These are phyloP conservation scores for Globisporangium carolinianum DNA, from an alignment of 352 stramenopile species.

Conservation along the genomic window DNA sequence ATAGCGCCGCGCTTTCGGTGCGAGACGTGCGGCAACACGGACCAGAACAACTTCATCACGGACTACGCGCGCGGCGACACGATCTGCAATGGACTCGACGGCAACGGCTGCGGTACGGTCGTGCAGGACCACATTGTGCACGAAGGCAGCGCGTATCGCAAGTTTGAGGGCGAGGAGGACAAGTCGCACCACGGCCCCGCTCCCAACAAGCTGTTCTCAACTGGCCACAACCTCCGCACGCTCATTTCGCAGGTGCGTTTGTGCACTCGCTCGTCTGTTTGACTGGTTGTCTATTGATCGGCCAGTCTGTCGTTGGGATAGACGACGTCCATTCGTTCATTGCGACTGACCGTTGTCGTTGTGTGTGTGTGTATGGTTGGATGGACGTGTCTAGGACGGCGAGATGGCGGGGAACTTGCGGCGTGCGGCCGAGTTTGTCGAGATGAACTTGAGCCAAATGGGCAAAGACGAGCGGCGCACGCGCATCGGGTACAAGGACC, in stretches of 20 bases:
- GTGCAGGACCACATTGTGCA: conserved; percentile 94
- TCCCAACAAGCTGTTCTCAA: conserved; percentile 93
- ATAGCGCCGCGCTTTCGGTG: conserved; percentile 74
- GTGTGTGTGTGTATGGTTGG: too few relatives aligned
- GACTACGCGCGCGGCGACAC: conserved; percentile 85
- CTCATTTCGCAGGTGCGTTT: conserved; percentile 83
- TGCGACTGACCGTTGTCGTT: not conserved
- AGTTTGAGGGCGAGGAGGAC: conserved; percentile 97
- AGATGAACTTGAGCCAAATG: conserved; percentile 96
- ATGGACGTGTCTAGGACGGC: conserved; percentile 40
- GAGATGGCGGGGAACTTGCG: conserved; percentile 83
- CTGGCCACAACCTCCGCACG: conserved; percentile 93
- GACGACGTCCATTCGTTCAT: not conserved
- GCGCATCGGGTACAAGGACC: conserved; percentile 96
- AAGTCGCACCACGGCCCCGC: conserved; percentile 94
- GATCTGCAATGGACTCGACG: conserved; percentile 82
- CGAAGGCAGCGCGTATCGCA: conserved; percentile 93
- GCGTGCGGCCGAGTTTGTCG: conserved; percentile 87
- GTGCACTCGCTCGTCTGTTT: not conserved
- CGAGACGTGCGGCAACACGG: conserved; percentile 83
- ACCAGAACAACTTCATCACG: conserved; percentile 89
- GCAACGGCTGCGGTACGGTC: conserved; percentile 90
- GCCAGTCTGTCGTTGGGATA: not conserved
- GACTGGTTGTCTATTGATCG: too few relatives aligned
- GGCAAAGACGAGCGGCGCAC: conserved; percentile 94